These are phyloP conservation scores for Globisporangium iwayamae DNA, from an alignment of 352 stramenopile genomes.

Conservation along the genomic window DNA sequence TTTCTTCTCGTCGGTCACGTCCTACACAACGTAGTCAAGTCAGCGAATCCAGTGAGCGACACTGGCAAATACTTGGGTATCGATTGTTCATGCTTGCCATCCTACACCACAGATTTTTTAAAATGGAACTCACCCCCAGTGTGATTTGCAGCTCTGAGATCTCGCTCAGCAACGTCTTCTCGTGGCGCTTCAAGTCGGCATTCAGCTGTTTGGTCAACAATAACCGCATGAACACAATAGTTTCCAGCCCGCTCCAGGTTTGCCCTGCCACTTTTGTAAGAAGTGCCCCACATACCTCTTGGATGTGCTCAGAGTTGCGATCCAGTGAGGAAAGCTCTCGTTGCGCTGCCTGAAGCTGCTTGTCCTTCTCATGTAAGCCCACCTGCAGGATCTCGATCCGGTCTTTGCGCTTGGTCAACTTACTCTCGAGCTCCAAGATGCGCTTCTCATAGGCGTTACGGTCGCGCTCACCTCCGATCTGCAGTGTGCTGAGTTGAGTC, in stretches of 20 bases:
- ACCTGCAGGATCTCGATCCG: constrained; percentile 32
- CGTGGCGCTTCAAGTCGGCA: constrained; percentile 44
- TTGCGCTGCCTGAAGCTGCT: constrained; percentile 39
- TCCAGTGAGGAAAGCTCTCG: constrained; percentile 34
- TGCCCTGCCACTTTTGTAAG: neutral
- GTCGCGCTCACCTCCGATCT: constrained; percentile 20
- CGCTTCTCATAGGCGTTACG: constrained; percentile 24
- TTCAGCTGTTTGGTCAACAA: constrained; percentile 22
- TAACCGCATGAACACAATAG: neutral
- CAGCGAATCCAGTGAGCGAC: neutral
- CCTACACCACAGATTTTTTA: neutral
- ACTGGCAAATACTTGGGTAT: neutral
- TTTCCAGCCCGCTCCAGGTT: neutral
- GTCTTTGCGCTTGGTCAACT: constrained; percentile 38
- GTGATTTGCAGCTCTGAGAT: constrained; percentile 50
- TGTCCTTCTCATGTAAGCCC: constrained; percentile 47
- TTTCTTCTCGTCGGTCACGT: constrained; percentile 50
- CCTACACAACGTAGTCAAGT: constrained; percentile 23
- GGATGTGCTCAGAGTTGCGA: constrained; percentile 34
- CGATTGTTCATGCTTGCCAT: neutral
- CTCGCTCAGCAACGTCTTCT: constrained; percentile 51
- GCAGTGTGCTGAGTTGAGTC: constrained; percentile 23
- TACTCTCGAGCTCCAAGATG: constrained; percentile 30
- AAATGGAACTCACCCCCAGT: constrained; percentile 30
- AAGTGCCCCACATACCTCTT: constrained; percentile 33